A percentile compares a stretch with the other conserved stretches of the same genome.
phyloP scores from a whole-genome alignment of 1,284 basidiomycete species.

The Inonotus hispidus region DNA sequence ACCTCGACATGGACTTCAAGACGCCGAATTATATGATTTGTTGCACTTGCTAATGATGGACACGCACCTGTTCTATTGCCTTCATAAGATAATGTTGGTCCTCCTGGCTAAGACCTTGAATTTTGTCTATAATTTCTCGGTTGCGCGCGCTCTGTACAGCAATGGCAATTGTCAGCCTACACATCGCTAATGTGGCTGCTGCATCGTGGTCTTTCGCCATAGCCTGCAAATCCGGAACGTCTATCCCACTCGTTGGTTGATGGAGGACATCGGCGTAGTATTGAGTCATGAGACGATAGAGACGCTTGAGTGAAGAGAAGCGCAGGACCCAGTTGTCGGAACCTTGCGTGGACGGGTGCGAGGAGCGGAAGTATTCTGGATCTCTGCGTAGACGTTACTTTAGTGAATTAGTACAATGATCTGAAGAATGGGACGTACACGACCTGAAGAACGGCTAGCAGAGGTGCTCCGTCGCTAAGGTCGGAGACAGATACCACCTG shows the following conservation, averaged over 20 bases:
- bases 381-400: slow-evolving; percentile 46
- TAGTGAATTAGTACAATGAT: not conserved
- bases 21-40: not conserved
- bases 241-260: slow-evolving; percentile 64
- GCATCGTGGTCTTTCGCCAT: slow-evolving; percentile 72
- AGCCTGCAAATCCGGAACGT: slow-evolving; percentile 77
- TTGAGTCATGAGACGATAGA: slow-evolving; percentile 84
- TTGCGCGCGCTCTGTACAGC: slow-evolving; percentile 88
- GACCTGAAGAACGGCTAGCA: slow-evolving; percentile 65
- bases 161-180: slow-evolving; percentile 85
- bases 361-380: slow-evolving; percentile 67
- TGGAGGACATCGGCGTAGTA: slow-evolving; percentile 79
- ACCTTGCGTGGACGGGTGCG: slow-evolving; percentile 48
- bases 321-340: slow-evolving; percentile 88
- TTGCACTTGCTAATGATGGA: not conserved
- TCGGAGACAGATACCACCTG: slow-evolving; percentile 57
- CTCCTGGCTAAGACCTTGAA: slow-evolving; percentile 70
- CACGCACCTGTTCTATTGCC: slow-evolving; percentile 72
- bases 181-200: slow-evolving; percentile 67
- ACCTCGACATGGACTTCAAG: slow-evolving; percentile 67
- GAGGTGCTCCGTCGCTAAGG: slow-evolving; percentile 68
- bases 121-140: slow-evolving; percentile 77
- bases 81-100: slow-evolving; percentile 85
- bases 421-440: slow-evolving; percentile 46
- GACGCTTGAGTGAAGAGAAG: slow-evolving; percentile 77